Base-by-base conservation (phyloP, 2,329 filamentous ascomycete genomes). In the Talaromyces sp. region DNA sequence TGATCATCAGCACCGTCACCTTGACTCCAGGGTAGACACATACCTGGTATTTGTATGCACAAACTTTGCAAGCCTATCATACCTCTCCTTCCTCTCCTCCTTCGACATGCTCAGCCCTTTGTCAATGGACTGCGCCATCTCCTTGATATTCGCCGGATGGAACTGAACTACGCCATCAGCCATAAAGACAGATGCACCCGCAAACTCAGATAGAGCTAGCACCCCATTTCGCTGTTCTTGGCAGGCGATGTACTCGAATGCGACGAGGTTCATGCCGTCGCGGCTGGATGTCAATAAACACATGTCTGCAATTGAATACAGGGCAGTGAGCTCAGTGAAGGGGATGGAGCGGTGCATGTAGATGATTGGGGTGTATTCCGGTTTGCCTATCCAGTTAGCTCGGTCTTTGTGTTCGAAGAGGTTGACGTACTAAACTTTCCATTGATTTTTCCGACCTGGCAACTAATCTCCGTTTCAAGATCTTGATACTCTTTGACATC, bases 401-500 rank as follows among this genome's bases (percentile, higher is more conserved):
- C 47, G n/a, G 6, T 6, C 19, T 13, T 47, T n/a, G 52, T 33
- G 31, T 66, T 22, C n/a, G n/a, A 47, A 31, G 14, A 16, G 16
- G 16, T 56, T 27, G 47, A 69, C 77, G 50, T 74, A 85, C 84
- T 92, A 73, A 97, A 96, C 73, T 90, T 92, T 73, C 93, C 93
- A 74, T 97, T 97, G 80, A 98, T 97, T 70, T 93, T 88, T 14
- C 93, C 94, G 6, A 97, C 93, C 2, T 97, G 86, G 79, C 96
- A 93, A 75, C 96, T 96, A 73, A 97, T 90, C 7, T 96, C 91
- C 24, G 91, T 91, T 50, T 93, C 89, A 11, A 98, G 84, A 72
- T 97, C 96, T 78, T 97, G 92, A 75, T 98, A 97, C 75, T 97
- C 93, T 74, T 97, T 93, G 66, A 98, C 94, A 70, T 97, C 93